Evolutionary conservation across 192 early-diverging fungal genomes (phyloP).

Genomic region (Funneliformis mosseae): DNA sequence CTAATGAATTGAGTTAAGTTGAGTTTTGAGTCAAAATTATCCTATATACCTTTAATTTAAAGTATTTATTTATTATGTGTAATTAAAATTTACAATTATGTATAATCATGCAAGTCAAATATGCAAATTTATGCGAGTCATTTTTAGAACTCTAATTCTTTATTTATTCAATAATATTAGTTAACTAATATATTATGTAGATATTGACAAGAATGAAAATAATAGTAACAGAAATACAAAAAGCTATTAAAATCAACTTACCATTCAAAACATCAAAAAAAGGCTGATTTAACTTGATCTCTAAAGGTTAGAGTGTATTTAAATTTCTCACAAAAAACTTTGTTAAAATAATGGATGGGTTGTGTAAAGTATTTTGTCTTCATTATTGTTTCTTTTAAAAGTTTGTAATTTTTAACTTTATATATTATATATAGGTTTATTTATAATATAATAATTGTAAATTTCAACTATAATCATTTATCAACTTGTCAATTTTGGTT

Average conservation of each 20-base stretch:
- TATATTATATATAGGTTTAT: not conserved
- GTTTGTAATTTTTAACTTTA: not conserved
- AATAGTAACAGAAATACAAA: not conserved
- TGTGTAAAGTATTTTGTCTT: not conserved
- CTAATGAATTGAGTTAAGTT: too few species aligned
- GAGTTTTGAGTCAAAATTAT: too few species aligned
- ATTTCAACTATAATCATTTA: not conserved
- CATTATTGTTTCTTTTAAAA: not conserved
- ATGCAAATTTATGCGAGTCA: too few species aligned
- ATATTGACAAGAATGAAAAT: not conserved
- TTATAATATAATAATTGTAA: not conserved
- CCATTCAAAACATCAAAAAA: constrained; percentile 1
- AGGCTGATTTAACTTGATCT: not conserved
- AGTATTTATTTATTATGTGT: too few species aligned
- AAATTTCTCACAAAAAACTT: constrained; percentile 17
- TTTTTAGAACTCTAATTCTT: too few species aligned
- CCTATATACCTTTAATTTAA: too few species aligned
- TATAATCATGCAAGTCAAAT: too few species aligned
- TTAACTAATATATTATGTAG: not conserved
- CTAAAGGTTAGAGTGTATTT: constrained; percentile 3
- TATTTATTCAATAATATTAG: constrained; percentile 5
- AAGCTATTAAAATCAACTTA: not conserved
- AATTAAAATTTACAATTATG: too few species aligned
- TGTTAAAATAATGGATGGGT: constrained; percentile 13
- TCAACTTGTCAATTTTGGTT: not conserved